phyloP scores from a whole-genome alignment of 2,329 filamentous ascomycete species.

The Cercospora sp. region DNA sequence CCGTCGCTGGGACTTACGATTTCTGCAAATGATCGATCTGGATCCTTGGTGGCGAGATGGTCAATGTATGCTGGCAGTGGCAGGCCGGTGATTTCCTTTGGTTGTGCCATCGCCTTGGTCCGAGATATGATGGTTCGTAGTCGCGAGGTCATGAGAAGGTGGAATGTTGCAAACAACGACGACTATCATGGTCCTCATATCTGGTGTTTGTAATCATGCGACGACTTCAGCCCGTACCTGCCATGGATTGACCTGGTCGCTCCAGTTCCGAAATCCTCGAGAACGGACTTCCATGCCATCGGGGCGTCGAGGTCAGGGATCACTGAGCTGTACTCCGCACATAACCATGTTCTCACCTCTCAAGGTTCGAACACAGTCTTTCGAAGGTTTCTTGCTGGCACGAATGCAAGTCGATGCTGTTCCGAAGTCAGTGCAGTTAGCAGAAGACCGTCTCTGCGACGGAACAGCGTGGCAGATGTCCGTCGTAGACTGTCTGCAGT shows the following conservation, averaged over 20 bases:
- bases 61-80: constrained; percentile 17
- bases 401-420: not conserved
- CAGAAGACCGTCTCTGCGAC: not conserved
- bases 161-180: not conserved
- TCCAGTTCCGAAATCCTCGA: constrained; percentile 1
- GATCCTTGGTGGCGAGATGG: constrained; percentile 4
- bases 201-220: not conserved
- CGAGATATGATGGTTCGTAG: constrained; percentile 9
- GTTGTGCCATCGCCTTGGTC: constrained; percentile 9
- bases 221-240: not conserved
- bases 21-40: constrained; percentile 14
- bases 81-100: constrained; percentile 6
- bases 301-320: not conserved
- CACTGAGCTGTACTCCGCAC: not conserved
- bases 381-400: not conserved
- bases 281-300: not conserved
- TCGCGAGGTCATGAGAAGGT: constrained; percentile 7
- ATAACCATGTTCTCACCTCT: not conserved
- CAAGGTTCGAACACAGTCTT: not conserved
- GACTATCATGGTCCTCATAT: not conserved
- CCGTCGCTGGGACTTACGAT: not conserved
- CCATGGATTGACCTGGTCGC: not conserved
- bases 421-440: not conserved
- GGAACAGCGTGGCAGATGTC: not conserved
- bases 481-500: not conserved